Evolutionary conservation across 768 basidiomycete genomes (phyloP), one percentile per base, ranked within the genome.

Genomic region (Mrakia frigida): DNA sequence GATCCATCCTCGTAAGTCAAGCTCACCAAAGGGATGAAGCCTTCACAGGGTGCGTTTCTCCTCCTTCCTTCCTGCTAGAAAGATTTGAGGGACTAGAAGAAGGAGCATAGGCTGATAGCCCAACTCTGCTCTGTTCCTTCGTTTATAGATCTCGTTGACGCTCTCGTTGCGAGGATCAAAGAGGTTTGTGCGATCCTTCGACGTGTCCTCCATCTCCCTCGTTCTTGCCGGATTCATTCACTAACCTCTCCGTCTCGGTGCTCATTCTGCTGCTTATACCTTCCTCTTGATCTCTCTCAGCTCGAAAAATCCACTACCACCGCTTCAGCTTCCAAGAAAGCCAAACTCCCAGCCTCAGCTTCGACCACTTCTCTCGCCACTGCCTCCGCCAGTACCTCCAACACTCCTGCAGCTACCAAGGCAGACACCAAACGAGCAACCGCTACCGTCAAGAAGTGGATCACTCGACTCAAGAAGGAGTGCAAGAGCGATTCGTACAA

Each of bases 381-480:
- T 3, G 11, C 53, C 53, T 53, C 53, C 23, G n/a, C 53, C 53
- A 53, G 14, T 14, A 46, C 43, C 23, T 53, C 53, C 23, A 25
- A 1, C 3, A 11, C 43, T 46, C 53, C 56, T n/a, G n/a, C n/a
- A n/a, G n/a, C n/a, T n/a, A 56, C 11, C 28, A 28, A 28, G 13
- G 56, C 56, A 25, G 56, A 56, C n/a, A 3, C 28, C n/a, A 9
- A 56, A 56, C 56, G 56, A 56, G 28, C 56, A 13, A n/a, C 56
- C 5, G 56, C 56, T 4, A 28, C 23, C 25, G 25, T 28, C 56
- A 25, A 28, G 56, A 56, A 56, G 56, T 28, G 56, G 56, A 28
- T 56, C n/a, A 56, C 56, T 56, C 28, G 56, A 28, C 56, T 56
- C 25, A 56, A 56, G 56, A 56, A n/a, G 56, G 56, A 56, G 56